These are phyloP conservation scores for Coemansia sp. DNA, from an alignment of 192 early-diverging fungal genomes.

Conservation along the genomic window DNA sequence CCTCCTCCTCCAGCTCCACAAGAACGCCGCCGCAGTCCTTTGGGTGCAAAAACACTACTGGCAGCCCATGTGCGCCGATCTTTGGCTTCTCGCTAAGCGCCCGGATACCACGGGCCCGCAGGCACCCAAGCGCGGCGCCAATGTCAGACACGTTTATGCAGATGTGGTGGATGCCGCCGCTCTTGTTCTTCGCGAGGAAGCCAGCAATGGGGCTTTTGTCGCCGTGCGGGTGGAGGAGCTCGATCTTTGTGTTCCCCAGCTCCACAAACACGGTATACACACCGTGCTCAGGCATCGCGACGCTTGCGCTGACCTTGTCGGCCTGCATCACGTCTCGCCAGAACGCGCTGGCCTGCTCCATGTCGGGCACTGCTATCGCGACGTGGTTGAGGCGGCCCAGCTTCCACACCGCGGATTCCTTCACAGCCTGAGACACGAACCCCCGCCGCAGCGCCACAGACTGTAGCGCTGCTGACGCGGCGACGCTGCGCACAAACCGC, in stretches of 20 bases:
- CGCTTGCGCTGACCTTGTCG: conserved; percentile 66
- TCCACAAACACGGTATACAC: conserved; percentile 85
- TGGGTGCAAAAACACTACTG: conserved; percentile 79
- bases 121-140: conserved; percentile 61
- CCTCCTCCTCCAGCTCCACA: conserved; percentile 66
- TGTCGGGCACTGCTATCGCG: conserved; percentile 76
- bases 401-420: conserved; percentile 58
- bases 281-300: conserved; percentile 76
- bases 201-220: conserved; percentile 74
- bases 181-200: conserved; percentile 77
- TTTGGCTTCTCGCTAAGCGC: conserved; percentile 70
- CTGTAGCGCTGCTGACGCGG: not conserved
- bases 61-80: conserved; percentile 79
- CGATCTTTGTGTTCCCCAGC: conserved; percentile 84
- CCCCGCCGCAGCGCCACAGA: conserved; percentile 5
- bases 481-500: not conserved
- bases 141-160: conserved; percentile 79
- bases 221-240: conserved; percentile 72
- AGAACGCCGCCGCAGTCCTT: conserved; percentile 81
- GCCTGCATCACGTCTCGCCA: conserved; percentile 68
- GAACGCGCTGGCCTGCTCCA: conserved; percentile 67
- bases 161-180: conserved; percentile 82
- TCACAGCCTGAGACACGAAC: conserved; percentile 15
- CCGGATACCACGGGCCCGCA: conserved; percentile 64
- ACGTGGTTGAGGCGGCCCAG: conserved; percentile 80